Evolutionary conservation across 176 grass and related monocot species (phyloP), one percentile per base, ranked within the genome.

Genomic region (Lolium multiflorum): DNA sequence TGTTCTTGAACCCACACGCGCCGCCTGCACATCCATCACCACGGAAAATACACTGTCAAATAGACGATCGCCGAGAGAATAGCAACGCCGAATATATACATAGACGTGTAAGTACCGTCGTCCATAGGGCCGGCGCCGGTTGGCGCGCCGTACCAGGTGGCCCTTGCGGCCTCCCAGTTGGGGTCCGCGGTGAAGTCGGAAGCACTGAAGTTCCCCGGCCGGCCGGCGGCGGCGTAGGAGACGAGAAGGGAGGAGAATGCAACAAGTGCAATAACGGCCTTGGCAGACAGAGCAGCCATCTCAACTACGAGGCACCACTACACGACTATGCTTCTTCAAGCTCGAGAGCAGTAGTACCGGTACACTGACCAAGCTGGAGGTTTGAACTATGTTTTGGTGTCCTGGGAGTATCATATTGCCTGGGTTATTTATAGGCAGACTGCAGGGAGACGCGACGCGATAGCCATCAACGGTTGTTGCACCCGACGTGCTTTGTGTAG

Each of bases 121-220:
- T 92, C 90, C 16, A 87, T 76, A 6, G 90, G 88, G 64, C 93
- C 93, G 63, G 90, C 90, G 39, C 93, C 93, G 47, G 83, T 88
- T 41, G 93, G 90, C 4, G 86, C 87, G 11, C 93, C 93, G 7
- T 95, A 95, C 93, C 93, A 95, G 55, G 93, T 95, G 39, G 93
- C 93, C 63, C 81, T 81, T 7, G 90, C 90, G 14, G 61, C 77
- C 2, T 88, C 90, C 90, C 90, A 91, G 71, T 77, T 22, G 63
- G 90, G 62, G 38, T 91, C 90, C 63, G 82, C 82, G 24, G 71
- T 91, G 82, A 88, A 81, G 76, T 6, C 77, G 22, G 90, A 48
- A 14, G 28, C 12, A 55, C 62, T 91, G 13, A 78, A 65, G 63
- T 5, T 77, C 35, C 13, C 62, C 3, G 71, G 65, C 49, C 57